Evolutionary conservation across 306 rosid genomes (phyloP), one percentile per base, ranked within the genome.

Genomic region (Prunus davidiana): DNA sequence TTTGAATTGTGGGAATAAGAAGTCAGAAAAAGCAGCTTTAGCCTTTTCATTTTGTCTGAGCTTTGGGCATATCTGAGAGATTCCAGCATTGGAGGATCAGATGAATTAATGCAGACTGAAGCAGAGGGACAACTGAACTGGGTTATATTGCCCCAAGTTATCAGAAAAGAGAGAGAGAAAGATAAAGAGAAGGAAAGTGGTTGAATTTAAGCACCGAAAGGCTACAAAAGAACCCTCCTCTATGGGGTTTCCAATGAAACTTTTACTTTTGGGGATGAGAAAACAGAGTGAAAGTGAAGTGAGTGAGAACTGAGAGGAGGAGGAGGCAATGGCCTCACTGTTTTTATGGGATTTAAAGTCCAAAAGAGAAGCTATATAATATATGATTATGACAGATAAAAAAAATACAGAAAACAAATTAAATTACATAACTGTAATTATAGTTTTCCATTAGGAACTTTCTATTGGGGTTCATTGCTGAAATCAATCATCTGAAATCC

Each of bases 171-270:
- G 5, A 69, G 25, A 9, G 61, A 27, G 76, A 71, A 55, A 80
- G 72, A 73, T 52, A 74, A 79, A 87, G 83, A 64, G 81, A 79
- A 46, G 0, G 71, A 84, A 76, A 78, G 75, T 66, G 38, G 87
- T 86, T 86, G 90, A 86, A 87, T 66, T 82, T 82, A 88, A 86
- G 90, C 97, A 92, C 99, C 97, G 96, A 95, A 95, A 92, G 99
- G 74, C 89, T 87, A 89, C 64, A 75, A 79, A 85, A 94, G 84
- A 75, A 83, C 76, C 73, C 75, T 64, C 79, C 80, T 75, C 70
- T 54, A 51, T 9, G 69, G 67, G 88, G 88, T 79, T 82, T 80
- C 83, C 88, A 75, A 83, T 79, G 87, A 73, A 73, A 77, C 84
- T 87, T 90, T 76, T 62, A 69, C 81, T 64, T 60, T 54, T 73